These are phyloP conservation scores for Solanum chmielewskii DNA, from an alignment of 257 asterid genomes.

Conservation along the genomic window DNA sequence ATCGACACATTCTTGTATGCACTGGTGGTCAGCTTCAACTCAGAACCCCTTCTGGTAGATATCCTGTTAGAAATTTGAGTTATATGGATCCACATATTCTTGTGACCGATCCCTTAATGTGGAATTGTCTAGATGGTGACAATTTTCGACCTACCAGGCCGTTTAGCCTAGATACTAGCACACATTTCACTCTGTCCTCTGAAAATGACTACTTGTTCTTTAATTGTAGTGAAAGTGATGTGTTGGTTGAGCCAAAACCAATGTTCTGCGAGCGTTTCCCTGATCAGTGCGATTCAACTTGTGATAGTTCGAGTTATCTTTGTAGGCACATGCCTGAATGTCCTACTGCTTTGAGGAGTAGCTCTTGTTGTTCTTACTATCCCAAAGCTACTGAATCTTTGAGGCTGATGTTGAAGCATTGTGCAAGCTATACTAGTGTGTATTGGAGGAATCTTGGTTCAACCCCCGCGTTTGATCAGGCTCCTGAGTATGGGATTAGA, in stretches of 20 bases:
- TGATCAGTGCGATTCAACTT: conserved; percentile 80
- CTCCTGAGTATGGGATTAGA: conserved; percentile 75
- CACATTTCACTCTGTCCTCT: conserved; percentile 47
- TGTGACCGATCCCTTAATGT: conserved; percentile 62
- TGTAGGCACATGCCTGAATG: conserved; percentile 78
- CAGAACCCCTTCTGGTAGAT: conserved; percentile 76
- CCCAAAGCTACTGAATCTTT: conserved; percentile 79
- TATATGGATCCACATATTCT: conserved; percentile 77
- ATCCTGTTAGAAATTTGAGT: conserved; percentile 48
- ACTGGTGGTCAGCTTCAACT: conserved; percentile 44
- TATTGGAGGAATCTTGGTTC: conserved; percentile 74
- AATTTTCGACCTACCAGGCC: conserved; percentile 62
- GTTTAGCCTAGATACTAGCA: conserved; percentile 79
- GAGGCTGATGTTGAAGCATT: conserved; percentile 72
- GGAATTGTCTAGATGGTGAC: conserved; percentile 62
- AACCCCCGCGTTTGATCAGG: conserved; percentile 51
- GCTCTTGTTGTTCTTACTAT: conserved; percentile 76
- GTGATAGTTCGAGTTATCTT: conserved; percentile 76
- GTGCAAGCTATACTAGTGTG: conserved; percentile 53
- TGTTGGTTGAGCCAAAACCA: conserved; percentile 64
- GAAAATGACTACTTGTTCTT: conserved; percentile 83
- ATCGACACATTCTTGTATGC: conserved; percentile 52
- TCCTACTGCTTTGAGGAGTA: conserved; percentile 21
- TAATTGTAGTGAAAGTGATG: conserved; percentile 69
- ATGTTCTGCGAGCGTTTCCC: conserved; percentile 72